A percentile compares a stretch with the other conserved stretches of the same genome.
Evolutionary conservation across 495 filamentous ascomycete species (phyloP).

Genomic region (Arthonia radiata): DNA sequence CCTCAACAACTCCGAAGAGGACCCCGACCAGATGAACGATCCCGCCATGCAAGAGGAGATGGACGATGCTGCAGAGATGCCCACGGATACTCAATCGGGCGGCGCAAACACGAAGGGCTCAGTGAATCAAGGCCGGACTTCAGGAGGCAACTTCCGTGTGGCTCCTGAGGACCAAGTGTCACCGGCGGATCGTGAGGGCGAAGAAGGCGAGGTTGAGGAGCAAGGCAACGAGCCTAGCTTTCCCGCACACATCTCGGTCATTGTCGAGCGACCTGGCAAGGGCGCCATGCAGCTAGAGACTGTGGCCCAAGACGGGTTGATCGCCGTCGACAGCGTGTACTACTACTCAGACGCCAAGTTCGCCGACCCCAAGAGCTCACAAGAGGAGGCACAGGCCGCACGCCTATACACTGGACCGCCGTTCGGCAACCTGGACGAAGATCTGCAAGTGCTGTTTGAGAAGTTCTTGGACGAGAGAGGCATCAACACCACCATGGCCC

Average conservation of each 20-base stretch:
- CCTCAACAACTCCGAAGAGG: conserved; percentile 45
- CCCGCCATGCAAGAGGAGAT: conserved; percentile 18
- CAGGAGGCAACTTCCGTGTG: conserved; percentile 24
- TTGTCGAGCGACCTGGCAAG: conserved; percentile 56
- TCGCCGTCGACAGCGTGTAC: conserved; percentile 77
- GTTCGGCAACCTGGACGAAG: conserved; percentile 85
- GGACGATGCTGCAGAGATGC: conserved; percentile 3
- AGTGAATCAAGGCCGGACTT: conserved; percentile 23
- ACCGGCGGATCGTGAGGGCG: conserved; percentile 26
- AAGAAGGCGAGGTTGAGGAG: conserved; percentile 17
- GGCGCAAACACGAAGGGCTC: conserved; percentile 27
- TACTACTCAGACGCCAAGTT: conserved; percentile 54
- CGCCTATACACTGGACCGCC: conserved; percentile 76
- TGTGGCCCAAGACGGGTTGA: conserved; percentile 59
- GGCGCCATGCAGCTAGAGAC: conserved; percentile 77
- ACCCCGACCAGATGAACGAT: conserved; percentile 17
- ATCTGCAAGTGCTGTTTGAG: conserved; percentile 76
- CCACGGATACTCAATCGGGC: conserved; percentile 17
- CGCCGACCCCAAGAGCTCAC: conserved; percentile 28
- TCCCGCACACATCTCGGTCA: conserved; percentile 63
- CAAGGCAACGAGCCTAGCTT: conserved; percentile 31
- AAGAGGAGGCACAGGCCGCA: conserved; percentile 29
- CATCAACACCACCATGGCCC: conserved; percentile 61
- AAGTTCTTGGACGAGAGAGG: conserved; percentile 87
- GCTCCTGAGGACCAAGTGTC: conserved; percentile 32